Percentiles rank a stretch among this genome's conserved stretches.
phyloP scores from a whole-genome alignment of 257 asterid species.

The Ehretia macrophylla region DNA sequence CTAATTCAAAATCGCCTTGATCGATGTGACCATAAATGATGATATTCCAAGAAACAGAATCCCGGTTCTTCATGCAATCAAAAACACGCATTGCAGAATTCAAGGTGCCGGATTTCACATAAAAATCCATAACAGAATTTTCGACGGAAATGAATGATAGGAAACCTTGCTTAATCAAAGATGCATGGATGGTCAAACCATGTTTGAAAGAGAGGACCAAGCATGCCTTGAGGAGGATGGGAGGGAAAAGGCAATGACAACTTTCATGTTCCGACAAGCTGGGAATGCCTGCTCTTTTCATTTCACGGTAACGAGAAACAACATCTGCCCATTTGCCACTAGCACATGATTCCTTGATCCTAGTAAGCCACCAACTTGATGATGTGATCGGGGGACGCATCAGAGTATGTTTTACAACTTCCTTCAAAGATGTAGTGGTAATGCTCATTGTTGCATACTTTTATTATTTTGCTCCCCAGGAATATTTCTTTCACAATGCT shows the following conservation, averaged over 20 bases:
- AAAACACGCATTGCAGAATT: slow-evolving; percentile 44
- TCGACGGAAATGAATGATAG: slow-evolving; percentile 46
- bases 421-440: no score
- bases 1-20: slow-evolving; percentile 39
- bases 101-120: slow-evolving; percentile 57
- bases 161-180: slow-evolving; percentile 62
- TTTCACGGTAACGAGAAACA: slow-evolving; percentile 38
- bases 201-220: slow-evolving; percentile 30
- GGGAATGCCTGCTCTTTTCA: slow-evolving; percentile 29
- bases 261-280: no score
- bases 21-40: slow-evolving; percentile 54
- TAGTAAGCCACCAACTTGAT: slow-evolving; percentile 30
- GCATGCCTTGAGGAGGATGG: slow-evolving; percentile 71
- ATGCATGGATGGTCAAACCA: slow-evolving; percentile 58
- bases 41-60: slow-evolving; percentile 86
- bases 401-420: no score
- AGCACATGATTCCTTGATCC: slow-evolving; percentile 41
- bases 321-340: slow-evolving; percentile 56
- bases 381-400: slow-evolving; percentile 37
- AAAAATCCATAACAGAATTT: slow-evolving; percentile 72
- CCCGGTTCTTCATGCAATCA: slow-evolving; percentile 39
- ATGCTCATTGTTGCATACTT: no score
- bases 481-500: no score
- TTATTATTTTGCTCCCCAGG: no score
- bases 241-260: slow-evolving; percentile 48